Base-by-base conservation (phyloP, 208 protist genomes). In the Wallacemonas sp. region DNA sequence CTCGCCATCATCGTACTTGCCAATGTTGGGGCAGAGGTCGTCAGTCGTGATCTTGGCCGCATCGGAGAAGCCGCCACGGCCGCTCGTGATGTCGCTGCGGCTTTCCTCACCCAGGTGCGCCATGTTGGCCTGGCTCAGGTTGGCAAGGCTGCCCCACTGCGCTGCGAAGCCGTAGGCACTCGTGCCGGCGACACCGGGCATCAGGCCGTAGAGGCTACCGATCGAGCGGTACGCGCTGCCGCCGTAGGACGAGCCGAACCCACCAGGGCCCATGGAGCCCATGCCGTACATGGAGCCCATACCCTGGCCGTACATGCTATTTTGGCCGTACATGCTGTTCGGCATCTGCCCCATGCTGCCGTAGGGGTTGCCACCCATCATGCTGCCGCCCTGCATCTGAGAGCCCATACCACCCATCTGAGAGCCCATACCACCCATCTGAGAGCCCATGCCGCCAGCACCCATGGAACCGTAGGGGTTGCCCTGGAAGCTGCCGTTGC, bases 111-210 rank as follows among this genome's bases (percentile, higher is more conserved):
- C 79, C 43, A 74, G 73, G 62, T 74, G 38, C 19, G 24, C 55
- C 36, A 55, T 65, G 43, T 58, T 57, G 29, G 43, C 64, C 41
- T 55, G 56, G 39, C 41, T 70, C 68, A 88, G 81, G 68, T 85
- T 81, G 24, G 72, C 72, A 23, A 92, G 70, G 48, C 73, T 88
- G 57, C 71, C 76, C 82, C 85, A 92, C 74, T 88, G 80, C 24
- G 77, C 68, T 4, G 74, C 77, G 34, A 85, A 76, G 60, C 75
- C 76, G 65, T 80, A 73, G 14, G 75, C 65, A 62, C 75, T 87
- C 26, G 68, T 78, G 49, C 65, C 55, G 29, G 32, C 64, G 26
- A 47, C 39, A 23, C 62, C 49, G 19, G 34, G 38, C 61, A 62
- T 74, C 19, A 36, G 21, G 8, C 56, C 55, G 49, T 74, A 73